phyloP scores from a whole-genome alignment of 306 rosid genomes.

The Cucumis melo region DNA sequence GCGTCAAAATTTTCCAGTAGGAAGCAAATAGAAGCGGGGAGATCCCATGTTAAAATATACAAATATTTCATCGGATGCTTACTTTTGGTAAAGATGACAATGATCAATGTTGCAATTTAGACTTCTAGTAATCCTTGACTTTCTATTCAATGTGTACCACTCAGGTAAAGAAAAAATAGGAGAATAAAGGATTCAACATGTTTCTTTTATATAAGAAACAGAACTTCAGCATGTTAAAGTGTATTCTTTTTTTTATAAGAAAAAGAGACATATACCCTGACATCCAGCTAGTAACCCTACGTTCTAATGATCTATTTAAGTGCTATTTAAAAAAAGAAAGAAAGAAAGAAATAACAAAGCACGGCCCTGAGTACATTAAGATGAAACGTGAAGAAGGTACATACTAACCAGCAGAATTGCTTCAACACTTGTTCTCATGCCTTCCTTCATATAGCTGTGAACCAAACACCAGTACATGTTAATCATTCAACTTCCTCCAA shows the following conservation, averaged over 20 bases:
- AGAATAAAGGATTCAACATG: neutral
- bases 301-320: neutral
- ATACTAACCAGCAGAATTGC: constrained; percentile 75
- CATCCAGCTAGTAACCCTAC: neutral
- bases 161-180: neutral
- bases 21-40: neutral
- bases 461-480: neutral
- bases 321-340: neutral
- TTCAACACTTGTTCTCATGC: constrained; percentile 96
- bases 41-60: neutral
- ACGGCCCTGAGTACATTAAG: neutral
- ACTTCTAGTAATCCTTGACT: neutral
- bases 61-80: neutral
- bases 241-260: no score
- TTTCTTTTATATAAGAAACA: no score
- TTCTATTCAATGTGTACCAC: neutral
- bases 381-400: neutral
- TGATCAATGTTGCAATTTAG: neutral
- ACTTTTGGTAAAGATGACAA: neutral
- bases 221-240: neutral
- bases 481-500: neutral
- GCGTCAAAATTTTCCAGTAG: neutral
- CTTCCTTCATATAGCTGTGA: constrained; percentile 88
- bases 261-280: neutral
- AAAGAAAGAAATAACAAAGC: neutral